These are phyloP conservation scores for Rhynchospora tenuis DNA, from an alignment of 176 grass and related monocot species.

Conservation along the genomic window DNA sequence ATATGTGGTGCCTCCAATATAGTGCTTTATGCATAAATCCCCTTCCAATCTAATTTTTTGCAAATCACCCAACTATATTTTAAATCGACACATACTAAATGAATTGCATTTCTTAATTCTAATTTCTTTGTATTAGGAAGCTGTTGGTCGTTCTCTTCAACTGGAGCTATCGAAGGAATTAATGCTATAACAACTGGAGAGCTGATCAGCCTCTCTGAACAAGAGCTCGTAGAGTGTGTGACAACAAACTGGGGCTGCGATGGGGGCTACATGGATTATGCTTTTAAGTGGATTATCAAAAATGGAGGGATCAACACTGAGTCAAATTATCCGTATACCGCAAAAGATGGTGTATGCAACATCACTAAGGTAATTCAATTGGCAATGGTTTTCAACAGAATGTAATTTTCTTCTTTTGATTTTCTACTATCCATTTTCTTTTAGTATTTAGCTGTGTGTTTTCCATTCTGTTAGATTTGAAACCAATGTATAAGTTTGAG, in stretches of 20 bases:
- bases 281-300: constrained; percentile 33
- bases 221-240: constrained; percentile 57
- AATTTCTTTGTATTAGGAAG: constrained; percentile 16
- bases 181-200: constrained; percentile 42
- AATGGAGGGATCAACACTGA: constrained; percentile 39
- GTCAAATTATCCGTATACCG: constrained; percentile 26
- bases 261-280: constrained; percentile 44
- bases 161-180: constrained; percentile 48
- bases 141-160: constrained; percentile 47
- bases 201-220: constrained; percentile 45
- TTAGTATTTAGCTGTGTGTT: not conserved
- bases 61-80: not conserved
- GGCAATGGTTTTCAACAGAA: not conserved
- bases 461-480: not conserved
- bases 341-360: constrained; percentile 26
- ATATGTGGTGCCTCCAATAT: not conserved
- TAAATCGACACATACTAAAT: not conserved
- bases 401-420: not conserved
- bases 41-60: not conserved
- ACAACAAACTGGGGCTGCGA: constrained; percentile 31
- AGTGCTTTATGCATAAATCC: not conserved
- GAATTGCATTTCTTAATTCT: not conserved
- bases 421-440: not conserved
- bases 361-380: constrained; percentile 21
- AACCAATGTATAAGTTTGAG: no score